These are phyloP conservation scores for Zanthoxylum bungeanum DNA, from an alignment of 345 rosid genomes.

Conservation along the genomic window DNA sequence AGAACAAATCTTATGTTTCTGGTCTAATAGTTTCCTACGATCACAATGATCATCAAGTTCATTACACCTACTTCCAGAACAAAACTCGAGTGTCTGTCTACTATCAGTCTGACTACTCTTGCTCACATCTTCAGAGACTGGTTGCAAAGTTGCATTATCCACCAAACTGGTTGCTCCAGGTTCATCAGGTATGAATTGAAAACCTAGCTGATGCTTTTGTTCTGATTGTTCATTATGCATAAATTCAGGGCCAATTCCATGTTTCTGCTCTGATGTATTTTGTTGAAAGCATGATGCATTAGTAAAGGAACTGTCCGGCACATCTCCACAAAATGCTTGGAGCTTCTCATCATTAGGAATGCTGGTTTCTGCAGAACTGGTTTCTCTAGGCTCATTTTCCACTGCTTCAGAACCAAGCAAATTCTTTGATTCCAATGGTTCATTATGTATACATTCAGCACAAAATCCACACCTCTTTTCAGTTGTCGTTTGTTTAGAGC, in stretches of 20 bases:
- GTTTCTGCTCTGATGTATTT: slow-evolving; percentile 6
- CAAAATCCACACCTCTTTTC: slow-evolving; percentile 10
- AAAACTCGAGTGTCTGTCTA: slow-evolving; percentile 14
- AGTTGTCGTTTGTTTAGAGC: slow-evolving; percentile 8
- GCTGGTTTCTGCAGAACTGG: background rate
- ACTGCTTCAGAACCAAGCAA: slow-evolving; percentile 8
- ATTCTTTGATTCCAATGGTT: slow-evolving; percentile 9
- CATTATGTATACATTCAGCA: slow-evolving; percentile 13
- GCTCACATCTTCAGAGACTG: slow-evolving; percentile 16
- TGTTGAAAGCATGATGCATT: slow-evolving; percentile 3
- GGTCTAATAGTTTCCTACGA: slow-evolving; percentile 17
- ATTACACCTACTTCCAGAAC: slow-evolving; percentile 12
- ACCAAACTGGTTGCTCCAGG: slow-evolving; percentile 16
- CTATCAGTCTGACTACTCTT: slow-evolving; percentile 1
- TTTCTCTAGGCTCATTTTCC: slow-evolving; percentile 17
- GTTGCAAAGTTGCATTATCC: slow-evolving; percentile 18
- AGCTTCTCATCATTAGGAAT: slow-evolving; percentile 3
- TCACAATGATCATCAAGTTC: slow-evolving; percentile 13
- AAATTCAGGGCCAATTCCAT: slow-evolving; percentile 8
- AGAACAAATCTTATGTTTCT: slow-evolving; percentile 14
- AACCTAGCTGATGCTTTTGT: slow-evolving; percentile 6
- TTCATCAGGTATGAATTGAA: slow-evolving; percentile 12
- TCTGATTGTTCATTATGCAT: slow-evolving; percentile 1
- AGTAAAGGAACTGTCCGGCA: slow-evolving; percentile 5
- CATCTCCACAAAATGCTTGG: slow-evolving; percentile 20